Base-by-base conservation (phyloP, 2,329 filamentous ascomycete species). In the Clarireedia hainanense region DNA sequence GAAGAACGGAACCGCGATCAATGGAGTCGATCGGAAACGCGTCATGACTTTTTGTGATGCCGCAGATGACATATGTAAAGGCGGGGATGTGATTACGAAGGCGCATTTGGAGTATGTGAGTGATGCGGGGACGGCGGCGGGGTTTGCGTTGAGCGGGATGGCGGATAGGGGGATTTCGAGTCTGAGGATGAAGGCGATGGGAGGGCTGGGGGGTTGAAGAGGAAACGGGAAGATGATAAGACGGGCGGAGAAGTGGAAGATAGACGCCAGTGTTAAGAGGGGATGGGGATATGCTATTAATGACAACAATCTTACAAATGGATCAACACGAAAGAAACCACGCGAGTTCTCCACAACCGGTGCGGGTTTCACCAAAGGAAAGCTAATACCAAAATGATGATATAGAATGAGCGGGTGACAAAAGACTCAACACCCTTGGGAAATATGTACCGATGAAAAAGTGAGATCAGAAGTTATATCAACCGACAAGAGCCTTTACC, bases 101-200 rank as follows among this genome's bases (percentile, higher is more conserved):
- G 46, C 46, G 6, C 65, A 67, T 59, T 46, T 67, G 39, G 62
- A 55, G 43, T 67, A 66, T 56, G 57, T 56, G 12, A 36, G 27
- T 7, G 60, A 66, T 62, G 63, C 61, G 30, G 50, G 34, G 23
- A 50, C 17, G 20, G 65, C 65, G 17, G 65, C 65, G 5, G 59
- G 53, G 56, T 67, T 66, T 60, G 62, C 57, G 4, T 26, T 65
- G 17, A 54, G 59, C 34, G 59, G 56, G 34, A 47, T 60, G 43
- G 61, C 59, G 7, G 50, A 55, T 15, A 48, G 63, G 47, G 65
- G 64, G 2, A 66, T 67, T 56, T 60, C 59, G n/a, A 65, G 64
- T 59, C 39, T 45, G 51, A 61, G 50, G 49, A 51, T 61, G 58
- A 5, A 55, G 52, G 50, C 17, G 15, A 6, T 47, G 26, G 20